Conservation (phyloP, 2,329 filamentous ascomycete species). For the Epichloe baconii region DNA sequence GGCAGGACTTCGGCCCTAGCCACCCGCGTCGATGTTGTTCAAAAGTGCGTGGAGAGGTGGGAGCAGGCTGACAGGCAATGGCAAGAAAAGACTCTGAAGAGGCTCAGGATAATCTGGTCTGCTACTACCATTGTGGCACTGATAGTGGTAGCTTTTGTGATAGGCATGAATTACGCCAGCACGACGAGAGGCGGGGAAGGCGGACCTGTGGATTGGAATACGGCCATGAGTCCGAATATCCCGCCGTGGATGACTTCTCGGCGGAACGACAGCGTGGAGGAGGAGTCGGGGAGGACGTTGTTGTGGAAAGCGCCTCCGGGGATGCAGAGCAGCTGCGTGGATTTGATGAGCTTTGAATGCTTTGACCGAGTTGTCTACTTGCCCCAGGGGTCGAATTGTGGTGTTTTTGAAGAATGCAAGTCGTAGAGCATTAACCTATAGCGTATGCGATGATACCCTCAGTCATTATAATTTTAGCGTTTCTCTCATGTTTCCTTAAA, state of each 20-base stretch:
- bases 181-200: not conserved
- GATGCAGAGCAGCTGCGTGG: constrained; percentile 26
- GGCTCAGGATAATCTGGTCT: constrained; percentile 51
- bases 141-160: constrained; percentile 31
- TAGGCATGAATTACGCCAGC: constrained; percentile 16
- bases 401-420: not conserved
- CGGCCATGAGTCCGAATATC: constrained; percentile 4
- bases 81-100: constrained; percentile 52
- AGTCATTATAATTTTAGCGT: not conserved
- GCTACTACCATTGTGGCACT: constrained; percentile 37
- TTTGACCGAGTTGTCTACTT: not conserved
- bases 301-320: constrained; percentile 14
- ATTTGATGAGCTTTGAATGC: constrained; percentile 34
- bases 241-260: constrained; percentile 7
- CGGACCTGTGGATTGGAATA: not conserved
- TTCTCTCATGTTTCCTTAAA: not conserved
- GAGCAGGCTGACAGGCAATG: constrained; percentile 54
- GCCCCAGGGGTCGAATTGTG: no score
- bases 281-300: constrained; percentile 13
- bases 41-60: constrained; percentile 52
- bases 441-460: not conserved
- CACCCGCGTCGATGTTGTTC: constrained; percentile 49
- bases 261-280: constrained; percentile 7
- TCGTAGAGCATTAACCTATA: not conserved
- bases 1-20: constrained; percentile 46